phyloP scores from a whole-genome alignment of 495 filamentous ascomycete genomes.

The Penicillium turbatum region DNA sequence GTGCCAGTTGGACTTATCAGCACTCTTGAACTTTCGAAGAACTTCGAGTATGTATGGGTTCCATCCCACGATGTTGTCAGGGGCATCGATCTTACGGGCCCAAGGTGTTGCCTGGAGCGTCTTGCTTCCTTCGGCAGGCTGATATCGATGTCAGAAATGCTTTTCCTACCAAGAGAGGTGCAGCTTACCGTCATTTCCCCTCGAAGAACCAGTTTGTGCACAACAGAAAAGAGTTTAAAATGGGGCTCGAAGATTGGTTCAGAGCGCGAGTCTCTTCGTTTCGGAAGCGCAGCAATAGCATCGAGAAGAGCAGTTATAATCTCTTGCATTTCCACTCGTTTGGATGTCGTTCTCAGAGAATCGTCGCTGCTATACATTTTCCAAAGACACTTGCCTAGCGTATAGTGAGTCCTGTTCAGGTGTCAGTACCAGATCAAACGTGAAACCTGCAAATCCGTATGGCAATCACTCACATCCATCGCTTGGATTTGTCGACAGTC shows the following conservation, averaged over 20 bases:
- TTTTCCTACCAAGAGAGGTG: neutral
- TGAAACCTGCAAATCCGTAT: neutral
- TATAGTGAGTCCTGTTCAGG: slow-evolving; percentile 65
- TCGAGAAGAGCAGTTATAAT: slow-evolving; percentile 67
- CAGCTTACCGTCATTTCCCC: slow-evolving; percentile 30
- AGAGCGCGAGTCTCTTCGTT: slow-evolving; percentile 66
- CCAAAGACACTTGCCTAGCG: slow-evolving; percentile 91
- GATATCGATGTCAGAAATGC: slow-evolving; percentile 10
- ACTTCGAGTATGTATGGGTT: slow-evolving; percentile 68
- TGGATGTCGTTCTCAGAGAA: slow-evolving; percentile 42
- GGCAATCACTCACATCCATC: slow-evolving; percentile 68
- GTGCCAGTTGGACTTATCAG: slow-evolving; percentile 96
- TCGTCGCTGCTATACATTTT: slow-evolving; percentile 76
- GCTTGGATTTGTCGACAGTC: slow-evolving; percentile 65
- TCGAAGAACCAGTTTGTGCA: slow-evolving; percentile 70
- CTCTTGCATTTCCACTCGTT: slow-evolving; percentile 47
- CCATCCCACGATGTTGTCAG: slow-evolving; percentile 62
- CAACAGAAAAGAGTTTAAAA: slow-evolving; percentile 86
- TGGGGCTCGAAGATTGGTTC: slow-evolving; percentile 93
- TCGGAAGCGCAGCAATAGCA: slow-evolving; percentile 75
- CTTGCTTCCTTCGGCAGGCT: slow-evolving; percentile 49
- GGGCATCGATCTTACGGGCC: slow-evolving; percentile 45
- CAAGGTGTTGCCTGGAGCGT: slow-evolving; percentile 54
- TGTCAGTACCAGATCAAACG: slow-evolving; percentile 7
- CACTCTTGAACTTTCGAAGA: slow-evolving; percentile 68